These are phyloP conservation scores for Hordeum marinum DNA, from an alignment of 176 grass and related monocot species.

Conservation along the genomic window DNA sequence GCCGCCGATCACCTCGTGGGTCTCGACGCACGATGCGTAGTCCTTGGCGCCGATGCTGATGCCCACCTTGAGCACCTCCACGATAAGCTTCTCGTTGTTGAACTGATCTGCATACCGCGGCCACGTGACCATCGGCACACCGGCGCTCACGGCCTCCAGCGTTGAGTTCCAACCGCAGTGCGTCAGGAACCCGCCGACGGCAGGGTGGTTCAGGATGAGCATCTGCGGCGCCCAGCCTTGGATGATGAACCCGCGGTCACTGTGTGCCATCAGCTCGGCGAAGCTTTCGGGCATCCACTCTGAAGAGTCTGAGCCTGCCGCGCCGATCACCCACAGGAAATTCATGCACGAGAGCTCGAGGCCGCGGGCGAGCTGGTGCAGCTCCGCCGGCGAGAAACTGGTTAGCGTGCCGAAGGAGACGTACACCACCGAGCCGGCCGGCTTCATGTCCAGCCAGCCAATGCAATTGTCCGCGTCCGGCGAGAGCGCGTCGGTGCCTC, in stretches of 20 bases:
- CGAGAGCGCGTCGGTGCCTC: background rate
- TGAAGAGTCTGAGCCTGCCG: background rate
- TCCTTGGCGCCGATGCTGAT: background rate
- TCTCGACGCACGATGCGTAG: background rate
- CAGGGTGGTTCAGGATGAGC: background rate
- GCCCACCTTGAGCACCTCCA: background rate
- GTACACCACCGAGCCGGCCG: background rate
- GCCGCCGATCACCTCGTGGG: background rate
- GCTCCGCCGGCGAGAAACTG: background rate
- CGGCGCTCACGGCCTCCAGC: conserved; percentile 25
- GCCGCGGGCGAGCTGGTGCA: background rate
- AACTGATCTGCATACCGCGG: background rate
- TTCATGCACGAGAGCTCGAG: background rate
- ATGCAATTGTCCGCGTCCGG: background rate
- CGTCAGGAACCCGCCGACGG: conserved; percentile 4
- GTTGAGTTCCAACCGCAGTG: conserved; percentile 61
- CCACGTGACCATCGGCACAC: conserved; percentile 27
- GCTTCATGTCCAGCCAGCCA: background rate
- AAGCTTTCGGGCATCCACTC: background rate
- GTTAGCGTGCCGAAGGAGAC: background rate
- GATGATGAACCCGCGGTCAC: background rate
- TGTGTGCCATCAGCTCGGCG: background rate
- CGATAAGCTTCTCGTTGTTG: background rate
- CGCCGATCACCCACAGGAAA: background rate
- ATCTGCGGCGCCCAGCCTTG: background rate